phyloP scores from a whole-genome alignment of 2,329 filamentous ascomycete genomes.

The Nemania abortiva region DNA sequence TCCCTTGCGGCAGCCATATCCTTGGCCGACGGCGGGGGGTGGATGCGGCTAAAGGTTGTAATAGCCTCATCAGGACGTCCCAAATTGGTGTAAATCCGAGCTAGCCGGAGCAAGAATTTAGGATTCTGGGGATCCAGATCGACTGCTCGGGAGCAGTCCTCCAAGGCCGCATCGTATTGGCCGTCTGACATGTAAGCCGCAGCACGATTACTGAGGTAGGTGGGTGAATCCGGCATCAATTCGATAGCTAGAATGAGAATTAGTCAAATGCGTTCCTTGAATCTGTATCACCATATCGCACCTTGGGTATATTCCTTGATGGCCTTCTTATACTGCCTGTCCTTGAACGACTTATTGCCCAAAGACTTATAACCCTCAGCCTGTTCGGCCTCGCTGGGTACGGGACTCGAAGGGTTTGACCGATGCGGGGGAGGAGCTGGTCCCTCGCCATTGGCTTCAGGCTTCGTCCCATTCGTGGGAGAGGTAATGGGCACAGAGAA shows the following conservation, averaged over 20 bases:
- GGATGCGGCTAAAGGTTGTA: conserved; percentile 82
- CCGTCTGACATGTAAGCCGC: conserved; percentile 93
- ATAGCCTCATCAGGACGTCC: conserved; percentile 90
- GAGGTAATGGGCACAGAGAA: conserved; percentile 63
- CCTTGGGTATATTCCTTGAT: conserved; percentile 96
- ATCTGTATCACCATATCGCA: conserved; percentile 55
- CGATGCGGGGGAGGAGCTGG: conserved; percentile 80
- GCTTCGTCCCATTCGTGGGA: conserved; percentile 59
- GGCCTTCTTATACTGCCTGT: conserved; percentile 86
- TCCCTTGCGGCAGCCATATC: conserved; percentile 85
- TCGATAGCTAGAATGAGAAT: conserved; percentile 79
- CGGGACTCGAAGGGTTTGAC: conserved; percentile 71
- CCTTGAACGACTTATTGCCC: conserved; percentile 98
- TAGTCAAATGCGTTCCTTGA: conserved; percentile 27
- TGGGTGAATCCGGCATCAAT: conserved; percentile 84
- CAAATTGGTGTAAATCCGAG: conserved; percentile 88
- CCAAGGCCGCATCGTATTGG: conserved; percentile 81
- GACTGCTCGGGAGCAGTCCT: conserved; percentile 85
- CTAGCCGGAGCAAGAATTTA: conserved; percentile 89
- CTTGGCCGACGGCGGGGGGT: conserved; percentile 83
- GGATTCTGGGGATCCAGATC: conserved; percentile 86
- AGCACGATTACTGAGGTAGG: conserved; percentile 93
- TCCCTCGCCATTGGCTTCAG: conserved; percentile 59
- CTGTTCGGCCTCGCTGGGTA: conserved; percentile 72
- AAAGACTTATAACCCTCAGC: conserved; percentile 92